A percentile compares a stretch with the other conserved stretches of the same genome.
phyloP scores from a whole-genome alignment of 257 asterid species.

The Gentiana macrophylla region DNA sequence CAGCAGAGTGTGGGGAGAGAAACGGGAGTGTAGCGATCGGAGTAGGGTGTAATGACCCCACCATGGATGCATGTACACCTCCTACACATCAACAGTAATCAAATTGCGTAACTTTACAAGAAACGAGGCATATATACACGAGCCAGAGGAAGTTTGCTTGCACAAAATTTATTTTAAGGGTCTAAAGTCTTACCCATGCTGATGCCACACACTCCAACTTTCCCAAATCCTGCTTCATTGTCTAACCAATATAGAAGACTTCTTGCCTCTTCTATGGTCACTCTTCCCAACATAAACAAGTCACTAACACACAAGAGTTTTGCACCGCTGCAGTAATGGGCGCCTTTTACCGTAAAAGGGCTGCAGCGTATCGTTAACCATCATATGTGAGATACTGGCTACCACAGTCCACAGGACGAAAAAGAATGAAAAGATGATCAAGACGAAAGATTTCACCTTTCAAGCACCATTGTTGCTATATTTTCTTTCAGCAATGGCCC shows the following conservation, averaged over 20 bases:
- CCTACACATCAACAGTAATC: conserved; percentile 36
- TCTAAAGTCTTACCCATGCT: conserved; percentile 70
- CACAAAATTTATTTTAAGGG: background rate
- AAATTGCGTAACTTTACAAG: background rate
- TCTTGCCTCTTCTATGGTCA: conserved; percentile 87
- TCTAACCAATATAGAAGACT: conserved; percentile 89
- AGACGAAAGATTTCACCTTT: conserved; percentile 41
- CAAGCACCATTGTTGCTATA: conserved; percentile 97
- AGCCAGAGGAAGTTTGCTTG: background rate
- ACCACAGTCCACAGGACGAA: background rate
- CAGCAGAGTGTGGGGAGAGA: conserved; percentile 96
- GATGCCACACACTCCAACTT: conserved; percentile 93
- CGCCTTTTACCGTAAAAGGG: conserved; percentile 96
- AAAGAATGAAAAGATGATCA: background rate
- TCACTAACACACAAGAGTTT: conserved; percentile 95
- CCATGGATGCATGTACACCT: conserved; percentile 99
- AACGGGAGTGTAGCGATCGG: conserved; percentile 91
- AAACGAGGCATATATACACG: no score
- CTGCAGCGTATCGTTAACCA: conserved; percentile 31
- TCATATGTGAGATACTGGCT: background rate
- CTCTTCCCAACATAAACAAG: conserved; percentile 83
- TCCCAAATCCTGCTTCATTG: conserved; percentile 75
- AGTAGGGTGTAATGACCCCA: conserved; percentile 86
- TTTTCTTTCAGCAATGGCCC: conserved; percentile 85
- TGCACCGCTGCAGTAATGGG: conserved; percentile 81